Evolutionary conservation across 208 protist genomes (phyloP), one percentile per base, ranked within the genome.

Genomic region (Trypanosoma caninum): DNA sequence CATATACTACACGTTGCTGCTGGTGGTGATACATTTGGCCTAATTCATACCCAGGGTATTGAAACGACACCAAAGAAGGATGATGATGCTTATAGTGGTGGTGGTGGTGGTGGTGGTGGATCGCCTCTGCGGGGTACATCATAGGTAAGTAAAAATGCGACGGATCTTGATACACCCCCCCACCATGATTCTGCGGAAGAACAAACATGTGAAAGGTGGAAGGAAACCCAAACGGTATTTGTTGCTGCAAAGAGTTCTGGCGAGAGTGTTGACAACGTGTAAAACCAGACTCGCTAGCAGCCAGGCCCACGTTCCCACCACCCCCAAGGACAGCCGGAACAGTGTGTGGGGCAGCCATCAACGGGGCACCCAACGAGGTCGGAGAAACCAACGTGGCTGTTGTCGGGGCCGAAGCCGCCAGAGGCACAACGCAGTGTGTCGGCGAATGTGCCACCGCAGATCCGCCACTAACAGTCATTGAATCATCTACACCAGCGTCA

Each of bases 1-100:
- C 62, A 60, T 45, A 54, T 4, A 38, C 46, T 8, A 18, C 46
- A 7, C 22, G 31, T 34, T 62, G 64, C 10, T 55, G 64, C 16
- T 58, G 63, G 4, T 58, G 30, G n/a, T 61, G 64, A 56, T 45
- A 40, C 45, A 69, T 38, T 13, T n/a, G n/a, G n/a, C n/a, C n/a
- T n/a, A n/a, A n/a, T n/a, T 63, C 64, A 20, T 57, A 54, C 10
- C 55, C 55, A 8, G 51, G 16, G 30, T 54, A 69, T 28, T 38
- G 40, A 47, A 69, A 69, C 42, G 53, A 46, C 20, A 47, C 25
- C 62, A 61, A 48, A 51, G 20, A 41, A 31, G 42, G 46, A 50
- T 57, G 59, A 13, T 45, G 34, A 7, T 60, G 40, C 8, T 55
- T 33, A 23, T 55, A 48, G 35, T 57, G 48, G 1, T 68, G 51